Base-by-base conservation (phyloP, 768 basidiomycete species). In the Xanthoconium stramineum region DNA sequence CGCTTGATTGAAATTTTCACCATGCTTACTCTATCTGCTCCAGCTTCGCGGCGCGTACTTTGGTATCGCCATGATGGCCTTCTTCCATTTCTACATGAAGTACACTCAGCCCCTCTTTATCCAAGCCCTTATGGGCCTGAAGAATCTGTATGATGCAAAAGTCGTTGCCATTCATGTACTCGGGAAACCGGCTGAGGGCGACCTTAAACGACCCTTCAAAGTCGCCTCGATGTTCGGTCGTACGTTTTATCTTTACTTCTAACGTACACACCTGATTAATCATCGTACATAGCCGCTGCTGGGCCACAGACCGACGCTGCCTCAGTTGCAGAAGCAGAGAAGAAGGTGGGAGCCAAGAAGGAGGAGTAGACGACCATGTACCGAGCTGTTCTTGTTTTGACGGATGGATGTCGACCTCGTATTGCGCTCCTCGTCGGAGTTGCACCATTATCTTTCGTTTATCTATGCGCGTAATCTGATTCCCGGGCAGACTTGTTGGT, bases 31-130 rank as follows among this genome's bases (percentile, higher is more conserved):
- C 3, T 3, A 17, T 39, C 7, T 39, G 19, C 15, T 39, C 14
- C 52, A 87, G 85, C 79, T 89, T 56, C 84, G 84, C 39, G 75
- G 79, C n/a, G 82, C 77, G 9, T 89, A 81, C 73, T 81, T 84
- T 72, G 87, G 88, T 60, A 72, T 93, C 65, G 88, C 85, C 48
- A 91, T 93, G 87, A 94, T 95, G 89, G 80, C 68, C 56, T 88
- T 94, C 80, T 85, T 98, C 78, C 96, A 99, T 76, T 58, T 89
- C 50, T 98, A 98, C 82, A 78, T 98, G 76, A 85, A 90, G 70
- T 98, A 91, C 82, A 95, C 94, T 8, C 95, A 96, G 69, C 96
- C 96, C 8, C 83, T 98, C 61, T 96, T 98, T 76, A 89, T 98
- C 61, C 96, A 98, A 72, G 83, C 83, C 13, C 81, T 99, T 62